These are phyloP conservation scores for Aspergillus cejpii DNA, from an alignment of 2,329 filamentous ascomycete genomes.

Conservation along the genomic window DNA sequence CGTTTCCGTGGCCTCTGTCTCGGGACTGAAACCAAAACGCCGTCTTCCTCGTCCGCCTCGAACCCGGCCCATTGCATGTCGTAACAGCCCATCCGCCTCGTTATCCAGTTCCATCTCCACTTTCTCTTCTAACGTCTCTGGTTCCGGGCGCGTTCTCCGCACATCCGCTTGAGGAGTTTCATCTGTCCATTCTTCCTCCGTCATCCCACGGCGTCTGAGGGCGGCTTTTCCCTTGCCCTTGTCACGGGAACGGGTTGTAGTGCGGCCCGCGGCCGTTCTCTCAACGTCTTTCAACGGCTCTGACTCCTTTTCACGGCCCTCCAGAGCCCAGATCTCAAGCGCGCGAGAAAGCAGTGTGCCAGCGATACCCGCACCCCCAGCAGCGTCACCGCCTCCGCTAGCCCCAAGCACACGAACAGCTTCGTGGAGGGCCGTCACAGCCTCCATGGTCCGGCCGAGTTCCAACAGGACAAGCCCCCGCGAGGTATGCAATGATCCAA, in stretches of 20 bases:
- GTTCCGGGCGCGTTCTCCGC: conserved; percentile 4
- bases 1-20: conserved; percentile 22
- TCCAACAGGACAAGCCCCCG: conserved; percentile 78
- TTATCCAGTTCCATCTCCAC: conserved; percentile 40
- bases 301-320: conserved; percentile 29
- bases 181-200: conserved; percentile 34
- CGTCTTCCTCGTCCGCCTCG: conserved; percentile 22
- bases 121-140: conserved; percentile 26
- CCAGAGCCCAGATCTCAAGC: conserved; percentile 42
- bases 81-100: conserved; percentile 39
- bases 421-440: conserved; percentile 76
- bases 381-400: conserved; percentile 42
- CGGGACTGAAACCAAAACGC: conserved; percentile 11
- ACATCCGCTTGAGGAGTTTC: conserved; percentile 29
- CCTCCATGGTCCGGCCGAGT: conserved; percentile 65
- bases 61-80: conserved; percentile 34
- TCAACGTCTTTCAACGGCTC: conserved; percentile 13
- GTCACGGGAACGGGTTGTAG: conserved; percentile 21
- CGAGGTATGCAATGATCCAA: conserved; percentile 44
- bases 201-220: conserved; percentile 20
- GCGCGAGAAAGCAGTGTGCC: conserved; percentile 42
- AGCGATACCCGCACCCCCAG: conserved; percentile 43
- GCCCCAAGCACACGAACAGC: conserved; percentile 43
- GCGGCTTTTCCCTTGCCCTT: conserved; percentile 24
- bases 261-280: conserved; percentile 16